phyloP scores from a whole-genome alignment of 1,284 basidiomycete genomes.

The Heterobasidion annosum region DNA sequence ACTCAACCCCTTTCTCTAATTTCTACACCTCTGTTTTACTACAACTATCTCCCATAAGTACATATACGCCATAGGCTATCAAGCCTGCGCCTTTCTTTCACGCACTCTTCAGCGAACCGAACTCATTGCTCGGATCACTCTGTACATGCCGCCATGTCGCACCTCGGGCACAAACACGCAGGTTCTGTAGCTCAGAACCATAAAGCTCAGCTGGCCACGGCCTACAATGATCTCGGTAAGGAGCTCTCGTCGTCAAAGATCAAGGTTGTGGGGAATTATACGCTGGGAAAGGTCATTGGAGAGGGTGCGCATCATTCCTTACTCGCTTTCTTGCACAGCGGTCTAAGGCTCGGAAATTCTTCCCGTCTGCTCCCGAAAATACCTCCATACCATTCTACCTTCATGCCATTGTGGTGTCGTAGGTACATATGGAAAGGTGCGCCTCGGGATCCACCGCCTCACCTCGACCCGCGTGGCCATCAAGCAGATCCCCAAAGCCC shows the following conservation, averaged over 20 bases:
- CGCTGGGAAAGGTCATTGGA: slow-evolving; percentile 90
- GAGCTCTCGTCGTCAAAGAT: slow-evolving; percentile 87
- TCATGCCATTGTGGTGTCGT: slow-evolving; percentile 1
- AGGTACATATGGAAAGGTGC: slow-evolving; percentile 92
- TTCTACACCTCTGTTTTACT: slow-evolving; percentile 1
- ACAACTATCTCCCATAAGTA: neutral
- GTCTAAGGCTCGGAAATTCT: neutral
- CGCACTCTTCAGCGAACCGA: neutral
- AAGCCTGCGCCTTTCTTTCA: slow-evolving; percentile 3
- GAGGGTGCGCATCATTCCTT: slow-evolving; percentile 58
- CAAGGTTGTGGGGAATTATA: slow-evolving; percentile 92
- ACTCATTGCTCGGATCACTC: neutral
- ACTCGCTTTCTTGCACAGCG: neutral
- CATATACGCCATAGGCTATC: neutral
- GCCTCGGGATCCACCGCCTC: slow-evolving; percentile 86
- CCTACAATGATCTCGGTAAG: slow-evolving; percentile 95
- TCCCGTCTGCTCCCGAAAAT: neutral
- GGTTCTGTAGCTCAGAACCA: slow-evolving; percentile 66
- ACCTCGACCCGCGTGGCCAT: slow-evolving; percentile 88
- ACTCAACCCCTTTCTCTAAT: neutral
- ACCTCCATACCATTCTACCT: neutral
- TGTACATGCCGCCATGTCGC: slow-evolving; percentile 31
- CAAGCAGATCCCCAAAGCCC: slow-evolving; percentile 94
- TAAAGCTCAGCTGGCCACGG: slow-evolving; percentile 83
- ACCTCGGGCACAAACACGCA: slow-evolving; percentile 51